Percentiles rank a stretch among this genome's conserved stretches.
These are phyloP conservation scores for Backusella australiensis DNA, from an alignment of 192 early-diverging fungal genomes.

Conservation along the genomic window DNA sequence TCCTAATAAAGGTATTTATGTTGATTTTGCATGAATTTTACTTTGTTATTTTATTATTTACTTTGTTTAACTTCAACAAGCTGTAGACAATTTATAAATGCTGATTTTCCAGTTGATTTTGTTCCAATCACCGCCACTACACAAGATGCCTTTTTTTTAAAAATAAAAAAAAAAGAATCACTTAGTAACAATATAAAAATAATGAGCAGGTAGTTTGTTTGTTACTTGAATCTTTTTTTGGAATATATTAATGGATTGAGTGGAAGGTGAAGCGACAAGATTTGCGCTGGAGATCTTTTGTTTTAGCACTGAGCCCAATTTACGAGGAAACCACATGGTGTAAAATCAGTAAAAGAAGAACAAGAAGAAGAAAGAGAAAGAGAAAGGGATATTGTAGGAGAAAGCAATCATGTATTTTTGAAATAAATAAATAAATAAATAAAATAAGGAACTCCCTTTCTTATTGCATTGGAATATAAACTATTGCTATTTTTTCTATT, in stretches of 20 bases:
- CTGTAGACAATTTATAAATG: conserved; percentile 17
- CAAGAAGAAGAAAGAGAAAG: neutral
- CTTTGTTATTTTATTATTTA: neutral
- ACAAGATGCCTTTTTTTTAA: conserved; percentile 6
- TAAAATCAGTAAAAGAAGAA: neutral
- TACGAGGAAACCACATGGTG: conserved; percentile 15
- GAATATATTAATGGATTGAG: neutral
- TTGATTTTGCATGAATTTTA: neutral
- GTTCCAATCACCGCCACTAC: conserved; percentile 21
- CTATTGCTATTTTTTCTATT: neutral
- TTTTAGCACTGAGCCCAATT: neutral
- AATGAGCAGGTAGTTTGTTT: neutral
- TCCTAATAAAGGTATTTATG: neutral
- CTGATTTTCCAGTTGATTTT: conserved; percentile 25
- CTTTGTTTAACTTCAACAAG: conserved; percentile 9
- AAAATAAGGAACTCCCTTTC: neutral
- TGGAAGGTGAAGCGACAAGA: neutral
- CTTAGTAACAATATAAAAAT: neutral
- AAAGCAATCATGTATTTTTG: conserved; percentile 1
- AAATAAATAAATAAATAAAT: conserved; percentile 14
- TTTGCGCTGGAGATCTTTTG: neutral
- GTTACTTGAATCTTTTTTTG: neutral
- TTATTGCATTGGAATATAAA: neutral
- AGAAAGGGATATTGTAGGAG: neutral
- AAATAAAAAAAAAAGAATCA: neutral